Percentiles rank a stretch among this genome's conserved stretches.
phyloP scores from a whole-genome alignment of 129 eudicot species.

The Arctium minus region DNA sequence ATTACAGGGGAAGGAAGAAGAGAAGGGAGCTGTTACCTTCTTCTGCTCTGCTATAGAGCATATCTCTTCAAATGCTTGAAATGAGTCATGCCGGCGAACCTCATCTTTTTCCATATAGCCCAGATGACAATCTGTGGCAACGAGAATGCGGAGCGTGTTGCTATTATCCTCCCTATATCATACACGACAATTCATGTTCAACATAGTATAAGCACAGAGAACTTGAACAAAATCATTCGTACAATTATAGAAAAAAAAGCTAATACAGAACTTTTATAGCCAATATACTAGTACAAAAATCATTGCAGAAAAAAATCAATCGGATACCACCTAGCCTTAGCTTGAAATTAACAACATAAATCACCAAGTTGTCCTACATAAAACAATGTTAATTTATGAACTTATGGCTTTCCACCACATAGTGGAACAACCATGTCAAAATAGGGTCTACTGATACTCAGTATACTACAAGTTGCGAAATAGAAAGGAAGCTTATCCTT shows the following conservation, averaged over 20 bases:
- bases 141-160: slow-evolving; percentile 71
- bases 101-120: slow-evolving; percentile 99
- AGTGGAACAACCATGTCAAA: not conserved
- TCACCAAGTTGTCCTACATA: not conserved
- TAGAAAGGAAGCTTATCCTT: not conserved
- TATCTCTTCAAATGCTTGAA: slow-evolving; percentile 94
- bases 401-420: not conserved
- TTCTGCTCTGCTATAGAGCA: slow-evolving; percentile 93
- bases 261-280: not conserved
- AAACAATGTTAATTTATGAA: not conserved
- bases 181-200: not conserved
- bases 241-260: not conserved
- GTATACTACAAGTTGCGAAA: not conserved
- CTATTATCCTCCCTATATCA: slow-evolving; percentile 71
- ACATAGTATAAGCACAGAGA: not conserved
- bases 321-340: not conserved
- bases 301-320: not conserved
- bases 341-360: not conserved
- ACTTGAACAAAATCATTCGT: not conserved
- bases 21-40: slow-evolving; percentile 35
- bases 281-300: not conserved
- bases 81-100: slow-evolving; percentile 92
- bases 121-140: slow-evolving; percentile 96
- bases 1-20: not conserved
- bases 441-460: no score